Percentiles rank a stretch among this genome's conserved stretches.
Evolutionary conservation across 768 basidiomycete genomes (phyloP).

Genomic region (Fomitopsis serialis): DNA sequence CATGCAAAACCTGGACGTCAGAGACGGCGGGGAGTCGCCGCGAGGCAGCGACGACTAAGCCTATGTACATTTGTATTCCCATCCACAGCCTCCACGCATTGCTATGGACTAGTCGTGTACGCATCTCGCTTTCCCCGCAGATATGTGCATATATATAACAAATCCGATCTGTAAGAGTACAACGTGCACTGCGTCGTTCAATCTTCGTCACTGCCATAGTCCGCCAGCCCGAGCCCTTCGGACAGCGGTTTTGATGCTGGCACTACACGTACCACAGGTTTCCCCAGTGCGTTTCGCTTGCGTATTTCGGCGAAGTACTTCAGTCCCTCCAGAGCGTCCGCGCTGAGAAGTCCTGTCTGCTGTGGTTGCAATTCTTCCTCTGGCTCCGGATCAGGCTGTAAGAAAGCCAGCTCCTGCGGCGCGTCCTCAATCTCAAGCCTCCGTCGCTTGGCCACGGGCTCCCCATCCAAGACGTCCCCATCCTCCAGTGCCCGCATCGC

Average conservation of each 20-base stretch:
- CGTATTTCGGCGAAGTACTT: constrained; percentile 89
- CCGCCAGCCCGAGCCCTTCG: constrained; percentile 57
- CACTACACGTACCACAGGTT: constrained; percentile 15
- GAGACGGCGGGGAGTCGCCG: constrained; percentile 27
- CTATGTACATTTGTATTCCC: background rate
- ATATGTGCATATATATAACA: constrained; percentile 6
- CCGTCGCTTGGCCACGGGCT: constrained; percentile 32
- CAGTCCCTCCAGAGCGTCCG: constrained; percentile 84
- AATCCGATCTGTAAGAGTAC: constrained; percentile 7
- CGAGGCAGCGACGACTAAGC: constrained; percentile 25
- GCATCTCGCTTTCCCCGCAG: background rate
- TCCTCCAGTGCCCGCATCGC: constrained; percentile 87
- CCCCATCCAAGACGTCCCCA: constrained; percentile 41
- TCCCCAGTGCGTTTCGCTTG: constrained; percentile 47
- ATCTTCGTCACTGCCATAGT: constrained; percentile 77
- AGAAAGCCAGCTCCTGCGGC: constrained; percentile 6
- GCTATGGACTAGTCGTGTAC: background rate
- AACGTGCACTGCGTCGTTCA: constrained; percentile 23
- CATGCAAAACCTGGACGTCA: constrained; percentile 37
- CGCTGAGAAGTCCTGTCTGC: constrained; percentile 61
- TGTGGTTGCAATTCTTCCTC: constrained; percentile 28
- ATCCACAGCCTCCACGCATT: background rate
- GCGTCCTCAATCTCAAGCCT: constrained; percentile 25
- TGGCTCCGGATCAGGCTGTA: constrained; percentile 11
- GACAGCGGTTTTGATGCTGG: constrained; percentile 28